Evolutionary conservation across 768 basidiomycete genomes (phyloP), one percentile per base, ranked within the genome.

Genomic region (Serendipita sp.): DNA sequence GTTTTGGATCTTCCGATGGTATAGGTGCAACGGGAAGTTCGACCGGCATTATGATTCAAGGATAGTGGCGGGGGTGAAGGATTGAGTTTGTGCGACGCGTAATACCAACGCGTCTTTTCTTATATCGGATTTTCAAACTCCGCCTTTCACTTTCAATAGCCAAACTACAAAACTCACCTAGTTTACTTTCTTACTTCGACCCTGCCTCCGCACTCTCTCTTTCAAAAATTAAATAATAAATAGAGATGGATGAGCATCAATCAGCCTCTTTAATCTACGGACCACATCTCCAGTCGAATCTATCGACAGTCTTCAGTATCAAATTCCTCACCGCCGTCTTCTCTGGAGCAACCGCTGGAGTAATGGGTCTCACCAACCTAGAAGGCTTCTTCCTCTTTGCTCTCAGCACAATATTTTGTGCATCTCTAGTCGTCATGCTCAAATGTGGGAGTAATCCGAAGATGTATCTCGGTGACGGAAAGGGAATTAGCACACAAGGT

Each of bases 281-380:
- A 3, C 56, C 56, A 23, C 56, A 60, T 60, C 36, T 60, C 28
- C 56, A 60, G 36, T 28, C 28, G 10, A 60, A 60, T 38, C 56
- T 60, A 10, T 60, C 56, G 23, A 34, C 56, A 10, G 18, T 60
- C 18, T 60, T 60, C 65, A 85, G 80, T 60, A 79, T 88, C 71
- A 91, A 91, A 70, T 92, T 92, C 75, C 73, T 92, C 44, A 83
- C 89, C 7, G 78, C 90, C 7, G 90, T 87, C 74, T 89, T 92
- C 70, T 83, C 90, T 18, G 93, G 93, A 45, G 88, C 91, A 0
- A 84, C 85, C 1, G 89, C 92, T 0, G 93, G 93, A 34, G 85
- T 93, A 66, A 83, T 96, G 8, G 93, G 93, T 23, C 81, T 95
- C 28, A 83, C 89, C 70, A 94, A 93, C 74, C 83, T 82, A 78